These are phyloP conservation scores for Dioszegia aurantiaca DNA, from an alignment of 768 basidiomycete species.

Conservation along the genomic window DNA sequence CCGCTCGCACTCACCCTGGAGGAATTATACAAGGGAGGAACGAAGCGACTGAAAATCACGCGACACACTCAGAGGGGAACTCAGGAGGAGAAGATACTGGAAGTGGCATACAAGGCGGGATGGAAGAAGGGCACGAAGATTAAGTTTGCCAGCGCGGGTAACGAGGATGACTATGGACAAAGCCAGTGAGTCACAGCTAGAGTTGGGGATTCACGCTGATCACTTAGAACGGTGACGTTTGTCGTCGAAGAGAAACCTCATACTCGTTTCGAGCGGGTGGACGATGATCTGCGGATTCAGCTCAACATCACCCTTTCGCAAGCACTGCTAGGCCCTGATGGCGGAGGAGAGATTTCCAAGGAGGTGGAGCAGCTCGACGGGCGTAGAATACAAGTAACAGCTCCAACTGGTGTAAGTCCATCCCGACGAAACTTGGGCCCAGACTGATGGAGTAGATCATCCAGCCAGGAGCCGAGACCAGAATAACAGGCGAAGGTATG, in stretches of 20 bases:
- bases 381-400: conserved; percentile 65
- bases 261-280: conserved; percentile 69
- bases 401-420: conserved; percentile 57
- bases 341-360: conserved; percentile 58
- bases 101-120: conserved; percentile 73
- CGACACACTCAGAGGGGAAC: conserved; percentile 68
- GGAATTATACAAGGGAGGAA: conserved; percentile 78
- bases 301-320: conserved; percentile 74
- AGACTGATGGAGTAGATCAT: conserved; percentile 37
- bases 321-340: conserved; percentile 65
- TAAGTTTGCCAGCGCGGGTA: conserved; percentile 78
- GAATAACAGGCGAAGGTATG: conserved; percentile 62
- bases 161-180: conserved; percentile 51
- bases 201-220: conserved; percentile 53
- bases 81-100: conserved; percentile 88
- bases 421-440: neutral
- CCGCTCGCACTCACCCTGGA: conserved; percentile 81
- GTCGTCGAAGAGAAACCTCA: conserved; percentile 93
- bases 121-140: conserved; percentile 98
- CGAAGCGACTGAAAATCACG: conserved; percentile 83
- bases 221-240: conserved; percentile 79
- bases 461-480: conserved; percentile 63
- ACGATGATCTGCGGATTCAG: conserved; percentile 68
- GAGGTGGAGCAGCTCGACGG: conserved; percentile 75
- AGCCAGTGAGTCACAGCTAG: conserved; percentile 55